Conservation (phyloP, 2,329 filamentous ascomycete genomes). For the Fusarium neocosmosporiellum region DNA sequence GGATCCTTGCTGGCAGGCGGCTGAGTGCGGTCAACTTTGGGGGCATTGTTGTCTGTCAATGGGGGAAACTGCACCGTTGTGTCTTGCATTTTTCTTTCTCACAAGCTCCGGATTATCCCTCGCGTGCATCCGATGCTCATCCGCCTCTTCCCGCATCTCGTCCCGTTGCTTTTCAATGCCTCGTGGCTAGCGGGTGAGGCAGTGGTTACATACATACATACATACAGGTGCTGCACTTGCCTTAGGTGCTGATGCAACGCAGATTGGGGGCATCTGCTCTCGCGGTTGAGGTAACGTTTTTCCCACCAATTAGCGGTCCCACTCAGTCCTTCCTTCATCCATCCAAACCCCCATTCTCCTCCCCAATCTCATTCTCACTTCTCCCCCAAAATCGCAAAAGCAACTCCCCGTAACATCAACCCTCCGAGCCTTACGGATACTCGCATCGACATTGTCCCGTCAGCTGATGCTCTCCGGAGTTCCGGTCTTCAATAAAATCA, state of each 20-base stretch:
- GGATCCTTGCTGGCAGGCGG: background rate
- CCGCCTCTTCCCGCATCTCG: background rate
- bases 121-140: background rate
- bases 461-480: background rate
- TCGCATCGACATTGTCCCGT: slow-evolving; percentile 1
- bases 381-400: slow-evolving; percentile 11
- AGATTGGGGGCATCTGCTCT: slow-evolving; percentile 7
- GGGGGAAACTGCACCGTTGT: background rate
- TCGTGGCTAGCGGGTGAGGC: background rate
- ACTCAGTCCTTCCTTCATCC: background rate
- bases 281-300: background rate
- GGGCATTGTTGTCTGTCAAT: background rate
- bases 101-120: background rate
- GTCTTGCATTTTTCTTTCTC: background rate
- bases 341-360: background rate
- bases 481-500: background rate
- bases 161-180: background rate
- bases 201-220: background rate
- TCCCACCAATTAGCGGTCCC: slow-evolving; percentile 4
- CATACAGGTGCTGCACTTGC: background rate
- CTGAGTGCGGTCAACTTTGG: slow-evolving; percentile 4
- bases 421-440: background rate
- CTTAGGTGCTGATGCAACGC: background rate
- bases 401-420: background rate
- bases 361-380: background rate